Evolutionary conservation across 768 basidiomycete genomes (phyloP).

Genomic region (Leccinum incarnatum): DNA sequence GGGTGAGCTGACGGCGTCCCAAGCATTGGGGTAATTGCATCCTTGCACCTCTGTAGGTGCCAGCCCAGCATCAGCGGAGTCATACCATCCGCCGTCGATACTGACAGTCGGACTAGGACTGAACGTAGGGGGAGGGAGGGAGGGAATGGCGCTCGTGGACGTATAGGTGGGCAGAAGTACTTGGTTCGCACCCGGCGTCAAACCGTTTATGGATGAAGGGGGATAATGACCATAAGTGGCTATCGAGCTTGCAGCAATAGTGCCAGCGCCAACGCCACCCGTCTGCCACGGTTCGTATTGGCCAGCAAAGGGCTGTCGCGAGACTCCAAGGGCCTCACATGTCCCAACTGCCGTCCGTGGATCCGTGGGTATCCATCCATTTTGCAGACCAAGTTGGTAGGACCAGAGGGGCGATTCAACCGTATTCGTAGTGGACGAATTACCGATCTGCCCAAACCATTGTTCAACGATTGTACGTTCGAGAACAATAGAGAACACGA

Average conservation of each 20-base stretch:
- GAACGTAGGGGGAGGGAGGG: conserved; percentile 55
- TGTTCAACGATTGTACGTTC: neutral
- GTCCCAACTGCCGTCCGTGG: conserved; percentile 64
- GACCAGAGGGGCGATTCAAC: conserved; percentile 64
- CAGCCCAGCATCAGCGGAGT: conserved; percentile 45
- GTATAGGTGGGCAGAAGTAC: conserved; percentile 61
- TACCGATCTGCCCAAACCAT: conserved; percentile 47
- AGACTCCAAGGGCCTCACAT: conserved; percentile 55
- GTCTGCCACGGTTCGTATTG: conserved; percentile 65
- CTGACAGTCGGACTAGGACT: conserved; percentile 42
- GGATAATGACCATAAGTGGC: conserved; percentile 51
- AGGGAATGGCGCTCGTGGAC: conserved; percentile 53
- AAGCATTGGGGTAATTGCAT: conserved; percentile 64
- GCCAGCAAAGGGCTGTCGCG: conserved; percentile 46
- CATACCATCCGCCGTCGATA: conserved; percentile 56
- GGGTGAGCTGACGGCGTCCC: conserved; percentile 52
- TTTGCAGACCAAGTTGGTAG: conserved; percentile 63
- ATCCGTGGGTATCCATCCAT: conserved; percentile 79
- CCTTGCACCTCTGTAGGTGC: conserved; percentile 61
- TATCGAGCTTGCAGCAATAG: conserved; percentile 41
- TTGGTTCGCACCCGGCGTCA: conserved; percentile 35
- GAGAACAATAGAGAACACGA: neutral
- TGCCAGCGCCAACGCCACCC: conserved; percentile 55
- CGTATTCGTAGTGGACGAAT: conserved; percentile 46
- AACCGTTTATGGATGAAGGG: conserved; percentile 47